Base-by-base conservation (phyloP, 2,329 filamentous ascomycete species). In the Talaromyces verruculosus region DNA sequence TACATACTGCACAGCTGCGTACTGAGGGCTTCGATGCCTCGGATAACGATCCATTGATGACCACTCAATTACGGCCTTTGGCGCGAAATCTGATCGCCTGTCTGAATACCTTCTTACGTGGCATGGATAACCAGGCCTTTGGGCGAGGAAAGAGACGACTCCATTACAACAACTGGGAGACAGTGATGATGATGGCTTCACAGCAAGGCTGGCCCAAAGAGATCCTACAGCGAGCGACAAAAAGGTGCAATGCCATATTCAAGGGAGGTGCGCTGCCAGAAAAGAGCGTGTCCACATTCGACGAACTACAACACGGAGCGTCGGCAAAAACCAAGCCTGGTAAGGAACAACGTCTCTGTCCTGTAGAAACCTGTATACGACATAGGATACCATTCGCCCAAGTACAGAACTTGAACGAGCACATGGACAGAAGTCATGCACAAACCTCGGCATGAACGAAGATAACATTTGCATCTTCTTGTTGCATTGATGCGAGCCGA, bases 151-250 rank as follows among this genome's bases (percentile, higher is more conserved):
- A 39, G 39, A 60, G 22, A 22, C 25, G 57, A 13, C 35, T 37
- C 5, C n/a, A 39, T 33, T 39, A 41, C 57, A 60, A 45, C 22
- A 39, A 60, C 5, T 60, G 57, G 57, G 22, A 60, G 15, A 60
- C 57, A 30, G 57, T 60, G 17, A 60, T 60, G 28, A 37, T 41
- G 22, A 22, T 60, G 19, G 57, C 39, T 60, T 60, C 57, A 19
- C 57, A 60, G 7, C 57, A 45, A 19, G 57, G 57, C 4, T 60
- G 57, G 57, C 22, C 57, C 10, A 30, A 60, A 7, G 57, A 45
- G 1, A 19, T 60, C 8, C 11, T 60, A n/a, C 13, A 30, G 8
- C 57, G 57, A 28, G 22, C 57, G n/a, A 43, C 39, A 22, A 19
- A 2, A 43, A 11, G 57, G 39, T 60, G 57, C 19, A 28, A 33